Conservation (phyloP, 371 early-diverging fungal species). For the Rhizopus microsporus region DNA sequence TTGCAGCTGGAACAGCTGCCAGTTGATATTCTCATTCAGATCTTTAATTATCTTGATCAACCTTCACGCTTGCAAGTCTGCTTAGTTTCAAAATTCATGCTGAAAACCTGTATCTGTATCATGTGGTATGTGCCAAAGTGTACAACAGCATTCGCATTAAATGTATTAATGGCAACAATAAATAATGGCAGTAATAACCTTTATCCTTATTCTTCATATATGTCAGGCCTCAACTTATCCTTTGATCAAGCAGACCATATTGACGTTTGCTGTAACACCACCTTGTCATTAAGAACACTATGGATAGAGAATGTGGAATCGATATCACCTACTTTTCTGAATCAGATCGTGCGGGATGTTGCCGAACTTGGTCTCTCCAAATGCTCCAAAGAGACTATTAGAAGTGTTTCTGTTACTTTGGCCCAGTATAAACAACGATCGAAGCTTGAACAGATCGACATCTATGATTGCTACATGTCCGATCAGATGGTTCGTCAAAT, state of each 20-base stretch:
- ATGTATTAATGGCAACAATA: not conserved
- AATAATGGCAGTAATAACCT: not conserved
- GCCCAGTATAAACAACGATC: not conserved
- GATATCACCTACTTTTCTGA: not conserved
- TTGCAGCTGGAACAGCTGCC: not conserved
- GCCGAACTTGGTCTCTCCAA: not conserved
- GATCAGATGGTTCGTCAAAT: conserved; percentile 5
- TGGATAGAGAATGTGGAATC: not conserved
- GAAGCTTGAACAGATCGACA: not conserved
- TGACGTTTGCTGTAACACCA: no score
- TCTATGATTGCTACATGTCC: conserved; percentile 5
- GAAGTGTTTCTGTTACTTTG: not conserved
- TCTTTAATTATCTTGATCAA: conserved; percentile 7
- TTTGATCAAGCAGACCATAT: not conserved
- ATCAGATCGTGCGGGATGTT: not conserved
- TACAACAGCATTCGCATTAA: not conserved
- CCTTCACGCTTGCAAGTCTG: conserved; percentile 4
- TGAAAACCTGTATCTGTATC: not conserved
- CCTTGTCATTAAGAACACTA: not conserved
- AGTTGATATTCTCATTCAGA: conserved; percentile 6
- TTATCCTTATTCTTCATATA: conserved; percentile 7
- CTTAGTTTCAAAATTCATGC: conserved; percentile 3
- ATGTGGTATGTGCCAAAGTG: conserved; percentile 12
- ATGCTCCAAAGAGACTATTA: not conserved
- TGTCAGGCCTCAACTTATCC: conserved; percentile 2